These are phyloP conservation scores for Sophora flavescens DNA, from an alignment of 306 rosid genomes.

Conservation along the genomic window DNA sequence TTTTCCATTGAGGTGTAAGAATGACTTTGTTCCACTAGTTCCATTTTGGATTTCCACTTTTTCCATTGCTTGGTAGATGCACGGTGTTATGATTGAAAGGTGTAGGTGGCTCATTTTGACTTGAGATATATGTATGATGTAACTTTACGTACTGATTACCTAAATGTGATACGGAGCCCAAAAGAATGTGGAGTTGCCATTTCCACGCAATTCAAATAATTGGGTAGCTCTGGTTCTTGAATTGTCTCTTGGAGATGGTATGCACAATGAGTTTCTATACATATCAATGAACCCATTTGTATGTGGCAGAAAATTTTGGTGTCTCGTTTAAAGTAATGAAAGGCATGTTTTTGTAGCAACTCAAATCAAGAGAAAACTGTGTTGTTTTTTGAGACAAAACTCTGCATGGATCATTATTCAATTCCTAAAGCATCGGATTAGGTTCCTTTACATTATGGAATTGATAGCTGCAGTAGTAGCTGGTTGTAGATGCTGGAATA, in stretches of 20 bases:
- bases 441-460: not conserved
- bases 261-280: not conserved
- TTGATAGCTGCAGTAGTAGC: not conserved
- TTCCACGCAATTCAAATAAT: not conserved
- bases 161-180: not conserved
- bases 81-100: not conserved
- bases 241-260: too few relatives aligned
- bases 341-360: not conserved
- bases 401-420: too few relatives aligned
- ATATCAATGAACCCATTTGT: too few relatives aligned
- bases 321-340: too few relatives aligned
- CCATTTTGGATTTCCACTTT: not conserved
- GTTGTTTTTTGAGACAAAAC: too few relatives aligned
- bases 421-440: not conserved
- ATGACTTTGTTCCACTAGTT: slow-evolving; percentile 14
- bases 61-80: not conserved
- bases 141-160: not conserved
- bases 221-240: not conserved
- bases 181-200: not conserved
- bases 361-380: not conserved
- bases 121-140: not conserved
- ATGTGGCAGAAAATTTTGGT: too few relatives aligned
- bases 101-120: not conserved
- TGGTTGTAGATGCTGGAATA: not conserved
- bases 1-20: slow-evolving; percentile 4